Evolutionary conservation across 2,329 filamentous ascomycete species (phyloP).

Genomic region (Ophioceras dolichostomum): DNA sequence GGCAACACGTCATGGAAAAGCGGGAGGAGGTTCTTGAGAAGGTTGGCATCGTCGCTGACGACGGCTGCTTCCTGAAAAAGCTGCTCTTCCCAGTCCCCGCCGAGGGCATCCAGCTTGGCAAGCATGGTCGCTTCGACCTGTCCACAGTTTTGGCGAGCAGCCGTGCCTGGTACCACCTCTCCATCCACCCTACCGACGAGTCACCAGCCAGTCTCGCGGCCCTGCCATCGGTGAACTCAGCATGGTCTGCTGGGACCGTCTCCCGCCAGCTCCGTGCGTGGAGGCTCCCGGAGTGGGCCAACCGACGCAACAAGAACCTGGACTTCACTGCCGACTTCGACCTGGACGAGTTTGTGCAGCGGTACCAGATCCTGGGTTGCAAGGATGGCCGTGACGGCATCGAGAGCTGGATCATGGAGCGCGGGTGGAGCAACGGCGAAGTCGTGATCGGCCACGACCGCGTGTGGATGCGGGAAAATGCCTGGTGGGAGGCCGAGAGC

Average conservation of each 20-base stretch:
- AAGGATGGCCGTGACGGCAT: conserved; percentile 84
- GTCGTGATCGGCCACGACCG: conserved; percentile 83
- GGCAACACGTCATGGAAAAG: conserved; percentile 69
- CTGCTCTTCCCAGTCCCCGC: conserved; percentile 68
- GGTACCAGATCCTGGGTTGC: conserved; percentile 76
- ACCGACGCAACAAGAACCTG: conserved; percentile 76
- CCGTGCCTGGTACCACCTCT: conserved; percentile 90
- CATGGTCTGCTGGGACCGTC: conserved; percentile 87
- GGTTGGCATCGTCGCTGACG: conserved; percentile 67
- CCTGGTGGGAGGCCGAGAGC: conserved; percentile 96
- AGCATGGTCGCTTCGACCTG: conserved; percentile 68
- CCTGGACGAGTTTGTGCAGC: conserved; percentile 75
- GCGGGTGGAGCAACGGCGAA: conserved; percentile 97
- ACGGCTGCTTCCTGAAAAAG: conserved; percentile 70
- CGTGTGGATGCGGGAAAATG: conserved; percentile 86
- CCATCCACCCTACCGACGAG: conserved; percentile 84
- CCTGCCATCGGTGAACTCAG: conserved; percentile 58
- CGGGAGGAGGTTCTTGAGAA: conserved; percentile 78
- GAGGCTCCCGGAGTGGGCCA: conserved; percentile 93
- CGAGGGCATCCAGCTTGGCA: conserved; percentile 71
- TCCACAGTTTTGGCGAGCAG: conserved; percentile 64
- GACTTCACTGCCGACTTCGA: conserved; percentile 98
- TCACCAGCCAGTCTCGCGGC: conserved; percentile 63
- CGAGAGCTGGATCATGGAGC: conserved; percentile 85
- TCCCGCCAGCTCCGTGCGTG: conserved; percentile 88